Evolutionary conservation across 1,284 basidiomycete genomes (phyloP).

Genomic region (Cystobasidium sp.): DNA sequence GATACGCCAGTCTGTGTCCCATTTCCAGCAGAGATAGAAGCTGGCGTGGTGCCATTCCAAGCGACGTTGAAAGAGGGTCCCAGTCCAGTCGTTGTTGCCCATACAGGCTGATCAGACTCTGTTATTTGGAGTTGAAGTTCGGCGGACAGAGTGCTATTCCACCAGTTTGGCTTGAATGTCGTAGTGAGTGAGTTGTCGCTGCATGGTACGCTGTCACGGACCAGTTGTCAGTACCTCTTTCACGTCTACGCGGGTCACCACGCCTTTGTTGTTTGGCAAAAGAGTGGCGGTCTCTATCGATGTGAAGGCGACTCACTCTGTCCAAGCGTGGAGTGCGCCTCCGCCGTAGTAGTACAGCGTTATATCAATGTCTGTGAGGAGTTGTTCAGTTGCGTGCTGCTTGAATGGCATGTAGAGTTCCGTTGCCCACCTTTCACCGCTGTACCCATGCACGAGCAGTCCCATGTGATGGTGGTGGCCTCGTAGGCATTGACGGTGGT

Average conservation of each 20-base stretch:
- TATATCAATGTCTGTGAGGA: slow-evolving; percentile 36
- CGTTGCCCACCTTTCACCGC: slow-evolving; percentile 17
- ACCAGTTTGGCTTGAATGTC: slow-evolving; percentile 72
- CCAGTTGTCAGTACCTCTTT: neutral
- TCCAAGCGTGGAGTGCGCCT: slow-evolving; percentile 40
- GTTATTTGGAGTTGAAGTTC: slow-evolving; percentile 72
- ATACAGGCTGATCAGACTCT: slow-evolving; percentile 63
- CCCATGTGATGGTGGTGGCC: slow-evolving; percentile 72
- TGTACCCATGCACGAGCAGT: slow-evolving; percentile 64
- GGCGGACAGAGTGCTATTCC: slow-evolving; percentile 67
- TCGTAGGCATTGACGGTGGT: slow-evolving; percentile 64
- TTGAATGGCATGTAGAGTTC: neutral
- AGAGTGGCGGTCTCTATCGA: slow-evolving; percentile 1
- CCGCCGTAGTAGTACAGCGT: slow-evolving; percentile 38
- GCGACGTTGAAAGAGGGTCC: slow-evolving; percentile 71
- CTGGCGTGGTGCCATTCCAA: slow-evolving; percentile 63
- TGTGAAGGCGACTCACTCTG: slow-evolving; percentile 47
- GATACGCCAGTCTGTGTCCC: slow-evolving; percentile 48
- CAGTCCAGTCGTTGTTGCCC: slow-evolving; percentile 65
- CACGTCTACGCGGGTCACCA: neutral
- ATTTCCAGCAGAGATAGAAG: slow-evolving; percentile 43
- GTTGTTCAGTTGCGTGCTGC: neutral
- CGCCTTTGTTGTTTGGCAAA: slow-evolving; percentile 60
- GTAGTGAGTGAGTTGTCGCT: slow-evolving; percentile 61
- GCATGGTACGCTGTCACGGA: slow-evolving; percentile 68